Evolutionary conservation across 768 basidiomycete species (phyloP).

Genomic region (Mycena indigotica): DNA sequence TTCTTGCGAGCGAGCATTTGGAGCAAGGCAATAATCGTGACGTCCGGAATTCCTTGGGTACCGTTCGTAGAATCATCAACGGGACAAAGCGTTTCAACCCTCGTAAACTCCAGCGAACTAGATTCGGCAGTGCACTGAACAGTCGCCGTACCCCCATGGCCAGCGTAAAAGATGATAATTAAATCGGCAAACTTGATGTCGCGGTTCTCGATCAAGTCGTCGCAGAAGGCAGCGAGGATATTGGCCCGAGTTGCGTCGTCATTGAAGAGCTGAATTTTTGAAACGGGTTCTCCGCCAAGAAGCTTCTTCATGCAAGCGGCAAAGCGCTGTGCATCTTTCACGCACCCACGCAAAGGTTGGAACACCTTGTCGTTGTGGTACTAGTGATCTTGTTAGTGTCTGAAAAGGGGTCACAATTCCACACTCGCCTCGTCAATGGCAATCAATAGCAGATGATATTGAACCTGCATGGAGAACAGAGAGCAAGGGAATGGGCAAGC

Average conservation of each 20-base stretch:
- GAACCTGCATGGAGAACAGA: neutral
- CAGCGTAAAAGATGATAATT: slow-evolving; percentile 12
- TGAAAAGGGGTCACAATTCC: neutral
- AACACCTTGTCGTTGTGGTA: neutral
- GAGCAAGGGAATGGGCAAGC: neutral
- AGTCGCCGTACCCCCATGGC: slow-evolving; percentile 3
- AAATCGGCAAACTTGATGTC: neutral
- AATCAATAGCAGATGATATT: neutral
- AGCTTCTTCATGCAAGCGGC: neutral
- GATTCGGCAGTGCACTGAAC: neutral
- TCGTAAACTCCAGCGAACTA: neutral
- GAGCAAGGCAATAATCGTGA: slow-evolving; percentile 9
- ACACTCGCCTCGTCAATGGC: neutral
- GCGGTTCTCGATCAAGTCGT: slow-evolving; percentile 2
- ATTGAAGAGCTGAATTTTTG: neutral
- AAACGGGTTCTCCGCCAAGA: neutral
- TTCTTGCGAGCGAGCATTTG: slow-evolving; percentile 9
- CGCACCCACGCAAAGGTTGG: neutral
- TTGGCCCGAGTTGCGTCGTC: neutral
- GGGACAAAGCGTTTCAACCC: slow-evolving; percentile 12
- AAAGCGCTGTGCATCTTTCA: neutral
- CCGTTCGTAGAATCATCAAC: neutral
- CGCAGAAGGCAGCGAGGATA: neutral
- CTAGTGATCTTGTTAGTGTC: neutral
- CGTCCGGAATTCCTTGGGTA: slow-evolving; percentile 9